Evolutionary conservation across 75 land plant genomes (phyloP), one percentile per base, ranked within the genome.

Genomic region (Selaginella tamariscina): DNA sequence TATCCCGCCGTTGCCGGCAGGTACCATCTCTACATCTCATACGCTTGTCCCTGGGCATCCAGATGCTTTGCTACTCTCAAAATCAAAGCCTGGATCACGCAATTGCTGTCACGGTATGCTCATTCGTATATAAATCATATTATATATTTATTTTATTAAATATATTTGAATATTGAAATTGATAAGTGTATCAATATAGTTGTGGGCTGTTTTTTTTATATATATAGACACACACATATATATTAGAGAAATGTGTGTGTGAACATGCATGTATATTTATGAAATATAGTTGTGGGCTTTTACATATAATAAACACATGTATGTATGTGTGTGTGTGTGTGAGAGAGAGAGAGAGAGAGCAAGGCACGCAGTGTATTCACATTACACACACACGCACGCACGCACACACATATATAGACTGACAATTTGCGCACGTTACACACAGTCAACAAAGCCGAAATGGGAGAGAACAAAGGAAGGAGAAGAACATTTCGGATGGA

Each of bases 41-140:
- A 81, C 74, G 90, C 91, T 29, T 89, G 95, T 32, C 95, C 95
- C 65, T 89, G 90, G 90, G 90, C 95, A 30, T 89, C 88, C 9
- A 80, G 91, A 39, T 89, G 95, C 71, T 76, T 78, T 59, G 78
- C 91, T 21, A 77, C 68, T 66, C 57, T 89, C 69, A 87, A 87
- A 71, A 80, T 89, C 62, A 89, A 89, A 68, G 91, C 30, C 84
- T 89, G 27, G 91, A 87, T 0, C 74, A 85, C 57, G 88, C 82
- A 27, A 89, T 89, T 66, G 81, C 78, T 76, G 69, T 77, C 69
- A 67, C 95, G 75, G 88, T 85, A 70, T 49, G 31, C 27, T 0
- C n/a, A n/a, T n/a, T n/a, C n/a, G n/a, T n/a, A n/a, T n/a, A n/a
- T n/a, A n/a, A n/a, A n/a, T n/a, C n/a, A n/a, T n/a, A n/a, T n/a